Conservation (phyloP, 2,329 filamentous ascomycete species). For the Claviceps africana region DNA sequence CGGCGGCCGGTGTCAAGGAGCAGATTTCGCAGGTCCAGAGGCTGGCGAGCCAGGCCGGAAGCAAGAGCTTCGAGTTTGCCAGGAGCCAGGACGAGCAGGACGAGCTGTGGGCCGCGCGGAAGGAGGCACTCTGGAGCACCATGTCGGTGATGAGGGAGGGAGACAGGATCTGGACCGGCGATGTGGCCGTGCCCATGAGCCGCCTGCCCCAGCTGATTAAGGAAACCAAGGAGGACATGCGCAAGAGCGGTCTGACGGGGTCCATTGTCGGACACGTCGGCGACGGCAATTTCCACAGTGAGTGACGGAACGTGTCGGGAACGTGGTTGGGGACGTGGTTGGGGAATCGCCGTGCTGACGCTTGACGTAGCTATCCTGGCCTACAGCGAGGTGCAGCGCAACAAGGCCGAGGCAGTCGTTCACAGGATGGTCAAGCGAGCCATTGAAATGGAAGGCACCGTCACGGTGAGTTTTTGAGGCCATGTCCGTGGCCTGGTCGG, state of each 20-base stretch:
- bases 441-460: constrained; percentile 72
- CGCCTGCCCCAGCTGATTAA: constrained; percentile 62
- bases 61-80: constrained; percentile 66
- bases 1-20: constrained; percentile 58
- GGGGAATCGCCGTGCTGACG: background rate
- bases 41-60: constrained; percentile 46
- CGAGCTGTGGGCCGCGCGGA: constrained; percentile 71
- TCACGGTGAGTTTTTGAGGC: constrained; percentile 35
- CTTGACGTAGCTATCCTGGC: constrained; percentile 34
- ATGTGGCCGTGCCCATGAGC: constrained; percentile 73
- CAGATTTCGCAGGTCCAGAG: constrained; percentile 55
- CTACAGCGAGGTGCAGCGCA: constrained; percentile 52
- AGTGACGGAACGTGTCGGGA: constrained; percentile 9
- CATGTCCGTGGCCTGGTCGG: constrained; percentile 10
- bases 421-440: constrained; percentile 78
- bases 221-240: constrained; percentile 42
- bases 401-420: constrained; percentile 55
- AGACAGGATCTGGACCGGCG: constrained; percentile 74
- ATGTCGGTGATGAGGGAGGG: constrained; percentile 50
- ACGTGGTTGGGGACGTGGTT: background rate
- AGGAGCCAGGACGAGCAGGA: constrained; percentile 52
- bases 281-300: constrained; percentile 64
- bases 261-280: constrained; percentile 58
- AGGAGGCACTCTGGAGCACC: constrained; percentile 72
- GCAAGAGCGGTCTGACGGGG: constrained; percentile 28